Evolutionary conservation across 2,329 filamentous ascomycete species (phyloP).

Genomic region (Leptographium radiaticola): DNA sequence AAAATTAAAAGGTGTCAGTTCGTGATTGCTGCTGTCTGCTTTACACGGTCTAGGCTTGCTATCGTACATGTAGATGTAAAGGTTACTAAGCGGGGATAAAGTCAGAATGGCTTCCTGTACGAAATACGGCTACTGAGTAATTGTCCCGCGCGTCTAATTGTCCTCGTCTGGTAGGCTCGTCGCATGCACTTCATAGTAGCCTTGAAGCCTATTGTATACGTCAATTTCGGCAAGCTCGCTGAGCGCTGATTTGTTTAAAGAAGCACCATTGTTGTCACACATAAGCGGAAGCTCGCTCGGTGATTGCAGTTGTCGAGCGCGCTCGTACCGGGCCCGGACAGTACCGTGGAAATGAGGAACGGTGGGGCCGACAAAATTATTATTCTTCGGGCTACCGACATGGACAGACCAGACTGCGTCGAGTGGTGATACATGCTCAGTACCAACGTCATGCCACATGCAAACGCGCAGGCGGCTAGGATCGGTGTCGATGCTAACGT

Average conservation of each 20-base stretch:
- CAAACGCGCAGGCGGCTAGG: not conserved
- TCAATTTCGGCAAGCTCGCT: not conserved
- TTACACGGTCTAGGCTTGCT: not conserved
- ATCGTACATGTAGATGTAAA: not conserved
- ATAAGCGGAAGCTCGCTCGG: not conserved
- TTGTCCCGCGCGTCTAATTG: not conserved
- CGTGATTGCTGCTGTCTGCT: too few relatives aligned
- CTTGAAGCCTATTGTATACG: not conserved
- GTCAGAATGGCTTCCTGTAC: too few relatives aligned
- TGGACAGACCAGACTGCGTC: not conserved
- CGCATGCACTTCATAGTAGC: not conserved
- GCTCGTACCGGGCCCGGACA: not conserved
- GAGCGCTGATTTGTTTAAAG: not conserved
- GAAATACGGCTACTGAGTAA: too few relatives aligned
- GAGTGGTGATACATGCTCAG: not conserved
- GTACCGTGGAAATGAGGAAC: not conserved
- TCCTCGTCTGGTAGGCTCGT: too few relatives aligned
- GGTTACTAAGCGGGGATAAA: too few relatives aligned
- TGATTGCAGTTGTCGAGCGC: not conserved
- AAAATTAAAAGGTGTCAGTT: not conserved
- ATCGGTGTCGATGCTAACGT: not conserved
- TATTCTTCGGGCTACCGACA: not conserved
- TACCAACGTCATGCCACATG: slow-evolving; percentile 1
- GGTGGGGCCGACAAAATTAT: not conserved
- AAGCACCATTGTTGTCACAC: not conserved